Conservation (phyloP, 2,329 filamentous ascomycete genomes). For the Geosmithia putterillii region DNA sequence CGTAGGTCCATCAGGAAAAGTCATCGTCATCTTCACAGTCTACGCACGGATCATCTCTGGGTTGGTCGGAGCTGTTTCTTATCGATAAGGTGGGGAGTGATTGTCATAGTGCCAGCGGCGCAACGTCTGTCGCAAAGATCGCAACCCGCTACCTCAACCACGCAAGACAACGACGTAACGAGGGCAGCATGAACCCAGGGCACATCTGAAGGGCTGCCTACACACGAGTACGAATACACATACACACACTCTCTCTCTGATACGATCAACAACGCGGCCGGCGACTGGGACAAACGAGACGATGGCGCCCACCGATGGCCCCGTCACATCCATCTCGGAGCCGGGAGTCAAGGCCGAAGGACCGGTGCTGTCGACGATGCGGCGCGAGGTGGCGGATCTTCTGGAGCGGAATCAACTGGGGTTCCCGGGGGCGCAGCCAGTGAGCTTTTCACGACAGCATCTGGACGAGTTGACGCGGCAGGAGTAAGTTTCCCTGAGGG, state of each 20-base stretch:
- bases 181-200: too few relatives aligned
- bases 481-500: slow-evolving; percentile 41
- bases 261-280: too few relatives aligned
- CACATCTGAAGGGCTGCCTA: too few relatives aligned
- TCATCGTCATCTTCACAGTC: too few relatives aligned
- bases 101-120: background rate
- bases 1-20: too few relatives aligned
- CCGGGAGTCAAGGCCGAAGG: slow-evolving; percentile 55
- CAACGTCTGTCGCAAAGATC: background rate
- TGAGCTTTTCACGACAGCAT: slow-evolving; percentile 78
- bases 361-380: slow-evolving; percentile 49
- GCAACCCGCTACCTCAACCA: too few relatives aligned
- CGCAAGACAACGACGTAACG: too few relatives aligned
- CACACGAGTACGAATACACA: too few relatives aligned
- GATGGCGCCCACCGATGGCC: slow-evolving; percentile 14
- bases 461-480: slow-evolving; percentile 66
- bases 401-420: slow-evolving; percentile 54
- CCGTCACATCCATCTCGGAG: slow-evolving; percentile 39
- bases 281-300: background rate
- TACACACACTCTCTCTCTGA: background rate
- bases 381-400: slow-evolving; percentile 60
- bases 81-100: background rate
- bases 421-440: slow-evolving; percentile 89
- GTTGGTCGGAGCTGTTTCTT: background rate
- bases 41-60: too few relatives aligned